A percentile compares a stretch with the other conserved stretches of the same genome.
Evolutionary conservation across 805 yeast genomes (phyloP).

Genomic region (Candida yuanshanica): DNA sequence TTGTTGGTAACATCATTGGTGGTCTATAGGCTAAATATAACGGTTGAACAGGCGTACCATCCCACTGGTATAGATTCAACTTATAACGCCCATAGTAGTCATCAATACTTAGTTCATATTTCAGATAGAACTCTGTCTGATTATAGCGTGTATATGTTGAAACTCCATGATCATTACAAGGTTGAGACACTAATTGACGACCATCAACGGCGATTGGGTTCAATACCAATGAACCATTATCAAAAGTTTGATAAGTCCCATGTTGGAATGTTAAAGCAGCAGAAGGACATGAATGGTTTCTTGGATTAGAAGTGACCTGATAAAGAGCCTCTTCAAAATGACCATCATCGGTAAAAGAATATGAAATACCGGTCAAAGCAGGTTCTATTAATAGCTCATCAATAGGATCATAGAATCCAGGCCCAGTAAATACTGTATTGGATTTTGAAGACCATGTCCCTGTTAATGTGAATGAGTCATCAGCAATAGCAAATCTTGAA

Average conservation of each 20-base stretch:
- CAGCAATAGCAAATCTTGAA: background rate
- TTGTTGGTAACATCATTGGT: conserved; percentile 93
- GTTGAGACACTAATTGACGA: conserved; percentile 82
- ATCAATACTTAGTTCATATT: conserved; percentile 59
- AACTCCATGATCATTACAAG: conserved; percentile 61
- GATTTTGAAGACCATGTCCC: conserved; percentile 98
- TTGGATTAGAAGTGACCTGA: conserved; percentile 64
- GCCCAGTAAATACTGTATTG: conserved; percentile 93
- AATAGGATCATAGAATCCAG: conserved; percentile 92
- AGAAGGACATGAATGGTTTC: conserved; percentile 73
- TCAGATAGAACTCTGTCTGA: conserved; percentile 55
- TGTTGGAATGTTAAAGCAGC: conserved; percentile 87
- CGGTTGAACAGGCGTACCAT: conserved; percentile 81
- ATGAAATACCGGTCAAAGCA: conserved; percentile 88
- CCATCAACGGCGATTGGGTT: conserved; percentile 85
- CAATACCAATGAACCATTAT: conserved; percentile 64
- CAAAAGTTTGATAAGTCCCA: conserved; percentile 62
- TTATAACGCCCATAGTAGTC: conserved; percentile 79
- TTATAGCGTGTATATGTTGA: conserved; percentile 69
- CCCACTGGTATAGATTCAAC: conserved; percentile 67
- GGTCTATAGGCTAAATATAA: conserved; percentile 89
- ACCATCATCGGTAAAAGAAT: conserved; percentile 91
- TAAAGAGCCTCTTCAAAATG: conserved; percentile 86
- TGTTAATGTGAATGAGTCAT: conserved; percentile 31
- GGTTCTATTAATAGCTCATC: conserved; percentile 95